Conservation (phyloP, 2,329 filamentous ascomycete genomes). For the Pyrenophora graminea region DNA sequence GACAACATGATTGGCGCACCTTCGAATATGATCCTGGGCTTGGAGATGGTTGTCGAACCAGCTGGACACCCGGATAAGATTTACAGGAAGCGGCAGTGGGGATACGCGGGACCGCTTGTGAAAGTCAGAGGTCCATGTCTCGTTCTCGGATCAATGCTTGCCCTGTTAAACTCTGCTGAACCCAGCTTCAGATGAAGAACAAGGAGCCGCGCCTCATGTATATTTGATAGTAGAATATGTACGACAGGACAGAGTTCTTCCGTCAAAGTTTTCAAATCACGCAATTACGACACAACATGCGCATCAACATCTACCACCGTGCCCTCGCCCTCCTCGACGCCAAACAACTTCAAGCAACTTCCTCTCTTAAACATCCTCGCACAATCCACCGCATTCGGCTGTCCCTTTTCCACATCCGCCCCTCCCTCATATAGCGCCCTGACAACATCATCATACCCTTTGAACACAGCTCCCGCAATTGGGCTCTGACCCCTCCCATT, state of each 20-base stretch:
- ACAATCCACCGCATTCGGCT: constrained; percentile 53
- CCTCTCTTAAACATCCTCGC: constrained; percentile 54
- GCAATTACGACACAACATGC: not conserved
- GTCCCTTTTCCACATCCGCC: constrained; percentile 48
- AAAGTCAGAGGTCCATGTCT: not conserved
- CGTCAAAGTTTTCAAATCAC: too few relatives aligned
- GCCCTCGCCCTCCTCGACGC: constrained; percentile 25
- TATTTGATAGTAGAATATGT: too few relatives aligned
- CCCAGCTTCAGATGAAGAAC: too few relatives aligned
- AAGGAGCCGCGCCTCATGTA: too few relatives aligned
- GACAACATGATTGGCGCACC: not conserved
- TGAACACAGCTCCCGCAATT: constrained; percentile 73
- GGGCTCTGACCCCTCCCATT: constrained; percentile 72
- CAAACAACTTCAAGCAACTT: constrained; percentile 38
- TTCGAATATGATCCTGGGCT: not conserved
- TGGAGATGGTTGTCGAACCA: not conserved
- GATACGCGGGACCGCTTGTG: not conserved
- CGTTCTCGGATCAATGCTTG: too few relatives aligned
- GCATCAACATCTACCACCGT: constrained; percentile 7
- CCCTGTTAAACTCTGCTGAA: too few relatives aligned
- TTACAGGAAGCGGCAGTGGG: not conserved
- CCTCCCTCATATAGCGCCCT: constrained; percentile 54
- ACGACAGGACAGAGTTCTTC: not conserved
- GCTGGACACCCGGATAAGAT: not conserved
- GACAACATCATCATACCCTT: constrained; percentile 68